Evolutionary conservation across 2,329 filamentous ascomycete genomes (phyloP).

Genomic region (Scleromitrula shiraiana): DNA sequence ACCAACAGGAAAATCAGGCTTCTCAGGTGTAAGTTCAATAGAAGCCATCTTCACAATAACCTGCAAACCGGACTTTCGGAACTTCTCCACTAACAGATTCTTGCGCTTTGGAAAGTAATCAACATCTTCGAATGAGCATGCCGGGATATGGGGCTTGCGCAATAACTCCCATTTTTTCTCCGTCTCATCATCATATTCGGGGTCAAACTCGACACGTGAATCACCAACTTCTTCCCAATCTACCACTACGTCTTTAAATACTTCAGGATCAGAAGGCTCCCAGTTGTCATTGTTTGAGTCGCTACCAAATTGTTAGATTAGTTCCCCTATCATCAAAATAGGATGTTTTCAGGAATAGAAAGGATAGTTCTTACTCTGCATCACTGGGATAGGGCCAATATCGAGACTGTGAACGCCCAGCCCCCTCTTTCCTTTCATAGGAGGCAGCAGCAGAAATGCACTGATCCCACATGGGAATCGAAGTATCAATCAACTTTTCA

Average conservation of each 20-base stretch:
- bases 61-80: constrained; percentile 39
- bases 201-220: constrained; percentile 11
- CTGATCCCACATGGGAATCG: constrained; percentile 31
- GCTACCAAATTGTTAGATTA: constrained; percentile 16
- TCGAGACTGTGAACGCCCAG: not conserved
- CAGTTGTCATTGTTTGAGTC: not conserved
- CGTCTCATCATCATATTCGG: not conserved
- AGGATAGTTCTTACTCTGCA: not conserved
- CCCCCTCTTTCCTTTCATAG: not conserved
- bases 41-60: constrained; percentile 56
- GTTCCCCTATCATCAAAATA: no score
- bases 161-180: not conserved
- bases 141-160: not conserved
- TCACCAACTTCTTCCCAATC: constrained; percentile 12
- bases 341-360: constrained; percentile 9
- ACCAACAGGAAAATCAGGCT: constrained; percentile 40
- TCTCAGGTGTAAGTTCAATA: constrained; percentile 49
- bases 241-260: constrained; percentile 26
- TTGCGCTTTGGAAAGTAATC: not conserved
- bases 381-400: not conserved
- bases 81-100: constrained; percentile 6
- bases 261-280: constrained; percentile 15
- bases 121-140: not conserved
- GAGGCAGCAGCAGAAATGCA: constrained; percentile 13
- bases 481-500: constrained; percentile 29